Base-by-base conservation (phyloP, 768 basidiomycete species). In the Daedaleopsis sinensis region DNA sequence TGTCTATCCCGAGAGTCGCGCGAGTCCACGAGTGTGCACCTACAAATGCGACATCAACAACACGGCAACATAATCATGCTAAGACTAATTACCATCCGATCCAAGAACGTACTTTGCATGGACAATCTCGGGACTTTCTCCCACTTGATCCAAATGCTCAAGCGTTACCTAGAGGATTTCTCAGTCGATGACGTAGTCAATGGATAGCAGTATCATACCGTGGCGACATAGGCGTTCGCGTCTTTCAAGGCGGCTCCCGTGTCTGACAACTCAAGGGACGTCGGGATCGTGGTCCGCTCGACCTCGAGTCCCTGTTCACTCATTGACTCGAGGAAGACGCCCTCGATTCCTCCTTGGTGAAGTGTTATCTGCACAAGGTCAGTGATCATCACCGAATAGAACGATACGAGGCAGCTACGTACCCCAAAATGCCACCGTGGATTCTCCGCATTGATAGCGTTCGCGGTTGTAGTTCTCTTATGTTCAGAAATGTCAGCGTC, bases 21-120 rank as follows among this genome's bases (percentile, higher is more conserved):
- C 92, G 82, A 21, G 93, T 89, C 90, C 91, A 93, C 12, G 90
- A 92, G 73, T 92, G 91, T 0, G 91, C 91, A 6, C 90, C 88
- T 90, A 27, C 27, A 32, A 32, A 32, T 32, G 27, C 27, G 27
- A 32, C 27, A 32, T 32, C 27, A 32, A 32, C 27, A 11, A 42
- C 5, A 42, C 11, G 3, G 13, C 7, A 7, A 32, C 27, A 32
- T 32, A 7, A 32, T 7, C 27, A 7, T 32, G 27, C 27, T 3
- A 7, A 32, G 27, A 32, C 27, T 32, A 32, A 32, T 32, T 7
- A 32, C 27, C 27, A 32, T 32, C 27, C 27, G 27, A 32, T 32
- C 27, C 27, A 42, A 93, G 76, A 1, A 92, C 85, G 67, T 84
- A 93, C 72, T 87, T 90, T 1, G 90, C 89, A 60, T 77, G 75